Conservation (phyloP, 148 eudicot species). For the Amaranthus hypochondriacus region DNA sequence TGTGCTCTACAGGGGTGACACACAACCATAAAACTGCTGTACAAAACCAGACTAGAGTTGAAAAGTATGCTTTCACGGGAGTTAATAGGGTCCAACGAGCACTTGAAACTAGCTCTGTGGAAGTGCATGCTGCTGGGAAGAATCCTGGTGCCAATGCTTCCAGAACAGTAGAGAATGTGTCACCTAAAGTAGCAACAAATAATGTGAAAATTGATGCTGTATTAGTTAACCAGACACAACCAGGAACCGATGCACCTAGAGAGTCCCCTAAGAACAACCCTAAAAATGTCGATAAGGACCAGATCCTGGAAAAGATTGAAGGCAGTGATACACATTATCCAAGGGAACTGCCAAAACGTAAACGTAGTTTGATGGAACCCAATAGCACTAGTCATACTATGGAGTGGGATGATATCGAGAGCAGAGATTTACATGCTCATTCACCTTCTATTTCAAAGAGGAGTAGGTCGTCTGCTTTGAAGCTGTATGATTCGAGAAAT, state of each 20-base stretch:
- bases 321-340: constrained; percentile 10
- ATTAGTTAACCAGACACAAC: constrained; percentile 3
- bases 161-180: background rate
- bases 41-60: constrained; percentile 1
- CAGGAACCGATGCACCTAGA: constrained; percentile 10
- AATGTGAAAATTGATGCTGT: constrained; percentile 18
- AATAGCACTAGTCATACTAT: constrained; percentile 42
- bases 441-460: constrained; percentile 42
- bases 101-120: constrained; percentile 38
- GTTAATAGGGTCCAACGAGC: constrained; percentile 33
- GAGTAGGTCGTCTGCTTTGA: constrained; percentile 38
- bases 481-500: constrained; percentile 14
- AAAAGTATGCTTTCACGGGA: constrained; percentile 23
- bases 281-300: constrained; percentile 7
- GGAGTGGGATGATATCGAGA: constrained; percentile 48
- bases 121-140: constrained; percentile 46
- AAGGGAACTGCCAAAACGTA: constrained; percentile 19
- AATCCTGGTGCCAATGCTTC: constrained; percentile 55
- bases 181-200: constrained; percentile 9
- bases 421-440: constrained; percentile 25
- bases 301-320: constrained; percentile 17
- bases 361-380: constrained; percentile 50
- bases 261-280: constrained; percentile 2
- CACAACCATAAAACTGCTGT: constrained; percentile 19
- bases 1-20: constrained; percentile 15